These are phyloP conservation scores for Helichrysum umbraculigerum DNA, from an alignment of 129 eudicot genomes.

Conservation along the genomic window DNA sequence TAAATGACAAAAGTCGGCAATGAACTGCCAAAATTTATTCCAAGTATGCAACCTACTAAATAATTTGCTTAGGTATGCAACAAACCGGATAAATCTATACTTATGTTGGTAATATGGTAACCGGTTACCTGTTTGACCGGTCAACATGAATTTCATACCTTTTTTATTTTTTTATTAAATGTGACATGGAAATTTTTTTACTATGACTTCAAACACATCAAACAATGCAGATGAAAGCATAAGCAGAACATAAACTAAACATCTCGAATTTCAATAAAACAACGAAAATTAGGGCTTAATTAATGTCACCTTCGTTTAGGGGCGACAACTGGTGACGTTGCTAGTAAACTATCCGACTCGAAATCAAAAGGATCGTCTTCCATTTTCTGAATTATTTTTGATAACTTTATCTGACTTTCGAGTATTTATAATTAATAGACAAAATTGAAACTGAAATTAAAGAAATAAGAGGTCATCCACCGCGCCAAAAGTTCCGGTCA, in stretches of 20 bases:
- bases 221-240: not conserved
- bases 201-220: too few species aligned
- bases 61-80: too few species aligned
- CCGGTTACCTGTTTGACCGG: too few species aligned
- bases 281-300: not conserved
- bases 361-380: conserved; percentile 42
- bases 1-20: too few species aligned
- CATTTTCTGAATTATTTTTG: conserved; percentile 10
- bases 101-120: too few species aligned
- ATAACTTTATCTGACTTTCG: not conserved
- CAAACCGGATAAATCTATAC: too few species aligned
- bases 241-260: not conserved
- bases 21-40: too few species aligned
- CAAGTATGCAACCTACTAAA: too few species aligned
- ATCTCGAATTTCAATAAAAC: not conserved
- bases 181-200: too few species aligned
- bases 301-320: not conserved
- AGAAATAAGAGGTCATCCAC: not conserved
- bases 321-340: conserved; percentile 33
- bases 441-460: not conserved
- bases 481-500: conserved; percentile 51
- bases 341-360: conserved; percentile 34
- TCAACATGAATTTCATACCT: too few species aligned
- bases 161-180: too few species aligned
- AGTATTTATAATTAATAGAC: not conserved